A percentile compares a stretch with the other conserved stretches of the same genome.
Conservation (phyloP, 129 eudicot species). For the Cynara cardunculus region DNA sequence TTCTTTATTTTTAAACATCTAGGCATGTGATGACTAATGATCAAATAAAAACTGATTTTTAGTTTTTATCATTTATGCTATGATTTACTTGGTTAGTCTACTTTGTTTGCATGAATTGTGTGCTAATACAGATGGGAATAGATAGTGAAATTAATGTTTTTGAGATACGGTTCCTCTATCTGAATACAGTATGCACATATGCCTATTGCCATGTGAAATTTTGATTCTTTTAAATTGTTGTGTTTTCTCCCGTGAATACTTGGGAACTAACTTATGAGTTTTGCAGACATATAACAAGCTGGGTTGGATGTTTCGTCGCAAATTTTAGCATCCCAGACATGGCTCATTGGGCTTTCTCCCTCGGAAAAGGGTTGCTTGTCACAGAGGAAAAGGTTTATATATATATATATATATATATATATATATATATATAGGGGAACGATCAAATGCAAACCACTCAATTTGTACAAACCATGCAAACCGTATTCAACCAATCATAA, state of each 20-base stretch:
- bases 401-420: no score
- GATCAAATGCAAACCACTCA: no score
- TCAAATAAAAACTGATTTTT: neutral
- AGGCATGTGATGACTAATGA: neutral
- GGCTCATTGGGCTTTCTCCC: constrained; percentile 66
- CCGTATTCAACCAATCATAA: no score
- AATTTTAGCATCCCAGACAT: constrained; percentile 84
- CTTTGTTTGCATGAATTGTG: neutral
- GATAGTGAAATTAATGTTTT: neutral
- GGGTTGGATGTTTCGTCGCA: constrained; percentile 67
- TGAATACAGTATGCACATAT: neutral
- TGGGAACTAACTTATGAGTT: constrained; percentile 21
- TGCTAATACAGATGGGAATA: neutral
- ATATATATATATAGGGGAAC: no score
- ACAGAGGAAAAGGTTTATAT: constrained; percentile 79
- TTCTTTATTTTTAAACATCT: neutral
- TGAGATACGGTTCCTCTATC: neutral
- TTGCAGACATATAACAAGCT: constrained; percentile 38
- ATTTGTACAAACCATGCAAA: no score
- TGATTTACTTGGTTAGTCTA: no score
- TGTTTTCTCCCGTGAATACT: neutral
- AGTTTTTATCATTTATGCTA: neutral
- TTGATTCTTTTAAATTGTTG: neutral
- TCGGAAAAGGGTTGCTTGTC: constrained; percentile 71
- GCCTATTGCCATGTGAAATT: neutral